Percentiles rank a stretch among this genome's conserved stretches.
phyloP scores from a whole-genome alignment of 495 filamentous ascomycete species.

The Podospora anserina region DNA sequence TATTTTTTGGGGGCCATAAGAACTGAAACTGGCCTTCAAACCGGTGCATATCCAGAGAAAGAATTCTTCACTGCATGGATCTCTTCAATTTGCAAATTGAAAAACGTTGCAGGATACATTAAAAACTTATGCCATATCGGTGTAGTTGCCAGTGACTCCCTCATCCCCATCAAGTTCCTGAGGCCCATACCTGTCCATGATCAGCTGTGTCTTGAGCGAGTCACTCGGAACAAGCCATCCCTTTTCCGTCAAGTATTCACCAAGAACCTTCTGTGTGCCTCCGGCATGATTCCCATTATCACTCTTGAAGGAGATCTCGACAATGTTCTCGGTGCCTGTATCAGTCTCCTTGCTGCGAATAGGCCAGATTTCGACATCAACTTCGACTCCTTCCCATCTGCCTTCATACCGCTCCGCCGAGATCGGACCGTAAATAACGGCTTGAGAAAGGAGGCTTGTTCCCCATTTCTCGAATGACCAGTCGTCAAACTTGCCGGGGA shows the following conservation, averaged over 20 bases:
- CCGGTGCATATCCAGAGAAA: too few relatives aligned
- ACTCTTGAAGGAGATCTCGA: slow-evolving; percentile 34
- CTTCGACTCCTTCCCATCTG: slow-evolving; percentile 22
- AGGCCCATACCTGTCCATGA: slow-evolving; percentile 25
- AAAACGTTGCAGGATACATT: too few relatives aligned
- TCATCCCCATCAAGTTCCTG: background rate
- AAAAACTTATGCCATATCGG: background rate
- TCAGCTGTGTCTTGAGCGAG: slow-evolving; percentile 24
- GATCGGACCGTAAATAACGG: slow-evolving; percentile 27
- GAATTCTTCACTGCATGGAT: too few relatives aligned
- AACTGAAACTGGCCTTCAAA: too few relatives aligned
- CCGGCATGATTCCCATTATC: slow-evolving; percentile 6
- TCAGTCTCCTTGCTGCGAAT: slow-evolving; percentile 16
- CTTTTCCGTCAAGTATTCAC: slow-evolving; percentile 14
- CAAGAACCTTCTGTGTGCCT: slow-evolving; percentile 7
- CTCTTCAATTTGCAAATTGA: too few relatives aligned
- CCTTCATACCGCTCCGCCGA: slow-evolving; percentile 28
- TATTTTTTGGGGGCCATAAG: background rate
- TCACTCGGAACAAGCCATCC: slow-evolving; percentile 26
- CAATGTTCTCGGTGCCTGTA: slow-evolving; percentile 23
- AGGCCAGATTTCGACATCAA: slow-evolving; percentile 33
- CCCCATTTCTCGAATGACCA: slow-evolving; percentile 24
- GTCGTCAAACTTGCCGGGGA: slow-evolving; percentile 31
- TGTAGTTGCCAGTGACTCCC: background rate
- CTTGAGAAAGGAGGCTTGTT: slow-evolving; percentile 12